Base-by-base conservation (phyloP, 1,284 basidiomycete species). In the Butyriboletus appendiculatus region DNA sequence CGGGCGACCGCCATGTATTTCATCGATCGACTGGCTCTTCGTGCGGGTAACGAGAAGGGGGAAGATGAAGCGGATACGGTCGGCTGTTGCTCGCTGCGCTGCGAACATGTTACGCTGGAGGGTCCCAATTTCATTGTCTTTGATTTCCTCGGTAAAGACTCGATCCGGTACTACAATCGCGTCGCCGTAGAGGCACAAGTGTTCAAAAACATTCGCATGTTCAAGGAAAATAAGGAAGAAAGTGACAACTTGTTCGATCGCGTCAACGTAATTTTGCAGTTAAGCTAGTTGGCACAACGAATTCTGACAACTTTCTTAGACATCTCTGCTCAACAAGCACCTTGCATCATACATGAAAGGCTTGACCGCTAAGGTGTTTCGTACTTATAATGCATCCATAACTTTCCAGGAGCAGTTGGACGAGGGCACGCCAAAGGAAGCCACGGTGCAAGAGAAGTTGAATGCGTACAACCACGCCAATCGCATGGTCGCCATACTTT, bases 41-140 rank as follows among this genome's bases (percentile, higher is more conserved):
- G 95, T 81, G 95, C 94, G 45, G 95, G 95, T 66, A 98, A 98
- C 74, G 96, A 98, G 75, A 98, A 98, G 74, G 95, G 94, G 44
- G 96, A 97, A 65, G 95, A 98, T 61, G 95, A 98, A 73, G 95
- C 95, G 1, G 95, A 98, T 70, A 98, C 95, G 0, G 94, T 98
- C 53, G 95, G 95, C 70, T 98, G 96, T 75, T 98, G 95, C 72
- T 97, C 95, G 15, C 75, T 98, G 48, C 92, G 94, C 24, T 95
- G 89, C 71, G 94, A 98, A 71, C 95, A 98, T 71, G 87, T 98
- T 66, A 97, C 94, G 4, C 78, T 97, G 49, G 85, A 91, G 63
- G 86, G 87, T 12, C 94, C 94, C 10, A 87, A 91, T 75, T 83
- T 81, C 65, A 86, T 98, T 67, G 79, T 92, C 55, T 96, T 98